Conservation (phyloP, 202 grass and related monocot genomes). For the Zoysia matrella region DNA sequence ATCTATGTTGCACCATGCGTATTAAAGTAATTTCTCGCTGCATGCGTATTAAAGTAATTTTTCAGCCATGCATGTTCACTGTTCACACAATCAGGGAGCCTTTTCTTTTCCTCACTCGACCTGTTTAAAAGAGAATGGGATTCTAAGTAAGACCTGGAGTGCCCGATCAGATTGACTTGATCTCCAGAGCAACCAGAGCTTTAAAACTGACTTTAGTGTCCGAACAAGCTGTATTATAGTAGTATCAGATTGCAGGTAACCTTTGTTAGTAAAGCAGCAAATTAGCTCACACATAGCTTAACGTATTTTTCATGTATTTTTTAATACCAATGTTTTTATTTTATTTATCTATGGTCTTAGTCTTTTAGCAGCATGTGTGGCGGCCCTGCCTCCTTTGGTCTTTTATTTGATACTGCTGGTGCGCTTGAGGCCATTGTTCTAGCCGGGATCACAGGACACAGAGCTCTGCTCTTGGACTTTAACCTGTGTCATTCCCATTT, state of each 20-base stretch:
- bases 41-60: too few relatives aligned
- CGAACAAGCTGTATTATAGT: neutral
- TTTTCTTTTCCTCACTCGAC: neutral
- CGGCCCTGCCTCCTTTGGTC: neutral
- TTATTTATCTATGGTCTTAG: neutral
- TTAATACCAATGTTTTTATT: neutral
- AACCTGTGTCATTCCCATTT: neutral
- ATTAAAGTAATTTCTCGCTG: too few relatives aligned
- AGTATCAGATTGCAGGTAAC: neutral
- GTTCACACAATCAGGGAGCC: neutral
- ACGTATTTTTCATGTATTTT: neutral
- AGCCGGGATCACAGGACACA: conserved; percentile 17
- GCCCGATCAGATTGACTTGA: neutral
- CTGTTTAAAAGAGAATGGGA: neutral
- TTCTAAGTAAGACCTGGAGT: neutral
- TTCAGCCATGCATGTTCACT: too few relatives aligned
- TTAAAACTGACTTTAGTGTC: neutral
- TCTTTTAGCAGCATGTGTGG: neutral
- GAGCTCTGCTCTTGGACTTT: conserved; percentile 13
- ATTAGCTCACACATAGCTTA: neutral
- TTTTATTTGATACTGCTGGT: neutral
- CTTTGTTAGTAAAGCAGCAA: neutral
- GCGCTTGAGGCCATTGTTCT: conserved; percentile 2
- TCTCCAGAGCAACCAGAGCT: neutral
- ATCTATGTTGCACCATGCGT: too few relatives aligned